Evolutionary conservation across 352 stramenopile genomes (phyloP).

Genomic region (Phytopythium cucurbitacearum): DNA sequence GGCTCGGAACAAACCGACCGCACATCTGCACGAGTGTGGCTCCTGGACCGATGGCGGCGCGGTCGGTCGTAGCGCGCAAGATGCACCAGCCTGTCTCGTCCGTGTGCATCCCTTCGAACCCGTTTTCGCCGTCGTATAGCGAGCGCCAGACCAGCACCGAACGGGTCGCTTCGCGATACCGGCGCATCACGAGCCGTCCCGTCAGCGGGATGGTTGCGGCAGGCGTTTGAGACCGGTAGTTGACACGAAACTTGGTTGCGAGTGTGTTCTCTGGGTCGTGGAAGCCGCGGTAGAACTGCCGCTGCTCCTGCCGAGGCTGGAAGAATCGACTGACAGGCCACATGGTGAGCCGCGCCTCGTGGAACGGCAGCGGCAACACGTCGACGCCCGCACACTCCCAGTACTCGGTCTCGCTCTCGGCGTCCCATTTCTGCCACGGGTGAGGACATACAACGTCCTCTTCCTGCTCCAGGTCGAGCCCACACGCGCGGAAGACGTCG

Average conservation of each 20-base stretch:
- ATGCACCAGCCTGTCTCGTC: constrained; percentile 56
- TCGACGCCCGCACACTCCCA: constrained; percentile 4
- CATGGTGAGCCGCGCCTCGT: constrained; percentile 1
- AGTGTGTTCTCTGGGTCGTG: constrained; percentile 25
- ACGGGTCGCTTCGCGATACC: constrained; percentile 37
- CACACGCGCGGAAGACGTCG: constrained; percentile 7
- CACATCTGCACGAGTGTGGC: constrained; percentile 15
- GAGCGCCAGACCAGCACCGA: constrained; percentile 49
- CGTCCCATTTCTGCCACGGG: constrained; percentile 2
- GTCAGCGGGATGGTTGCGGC: constrained; percentile 1
- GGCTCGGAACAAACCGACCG: constrained; percentile 18
- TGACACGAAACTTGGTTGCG: constrained; percentile 27
- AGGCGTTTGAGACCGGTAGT: constrained; percentile 6
- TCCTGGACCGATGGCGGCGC: constrained; percentile 3
- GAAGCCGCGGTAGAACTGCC: constrained; percentile 12
- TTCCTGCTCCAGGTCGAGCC: constrained; percentile 3
- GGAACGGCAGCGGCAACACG: constrained; percentile 1
- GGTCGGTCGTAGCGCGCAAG: constrained; percentile 12
- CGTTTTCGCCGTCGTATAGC: constrained; percentile 29
- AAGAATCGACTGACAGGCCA: constrained; percentile 4
- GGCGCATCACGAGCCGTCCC: constrained; percentile 17
- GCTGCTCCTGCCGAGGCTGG: constrained; percentile 5
- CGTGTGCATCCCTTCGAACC: constrained; percentile 35
- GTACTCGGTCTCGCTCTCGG: constrained; percentile 3
- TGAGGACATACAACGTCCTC: background rate